These are phyloP conservation scores for Aegilops bicornis DNA, from an alignment of 176 grass and related monocot species.

Conservation along the genomic window DNA sequence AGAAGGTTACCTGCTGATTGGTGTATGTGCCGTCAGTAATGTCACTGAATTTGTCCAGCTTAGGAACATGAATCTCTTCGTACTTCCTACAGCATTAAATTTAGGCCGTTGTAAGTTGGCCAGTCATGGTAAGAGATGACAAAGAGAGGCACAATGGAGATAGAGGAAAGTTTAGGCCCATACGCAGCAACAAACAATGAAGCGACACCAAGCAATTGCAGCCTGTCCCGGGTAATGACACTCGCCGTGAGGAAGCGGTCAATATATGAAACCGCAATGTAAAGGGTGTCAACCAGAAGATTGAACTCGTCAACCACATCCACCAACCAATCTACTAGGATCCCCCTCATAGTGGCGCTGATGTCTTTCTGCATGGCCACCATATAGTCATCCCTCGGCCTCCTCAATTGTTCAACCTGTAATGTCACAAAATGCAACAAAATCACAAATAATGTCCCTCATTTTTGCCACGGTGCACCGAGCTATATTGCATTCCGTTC, in stretches of 20 bases:
- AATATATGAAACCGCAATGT: slow-evolving; percentile 45
- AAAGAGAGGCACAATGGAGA: not conserved
- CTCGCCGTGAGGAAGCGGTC: slow-evolving; percentile 46
- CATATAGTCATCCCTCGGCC: slow-evolving; percentile 37
- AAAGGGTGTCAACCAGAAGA: slow-evolving; percentile 48
- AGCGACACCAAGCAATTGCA: slow-evolving; percentile 52
- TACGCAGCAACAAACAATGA: slow-evolving; percentile 58
- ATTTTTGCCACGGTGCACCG: not conserved
- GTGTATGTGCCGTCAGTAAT: slow-evolving; percentile 52
- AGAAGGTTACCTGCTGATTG: slow-evolving; percentile 38
- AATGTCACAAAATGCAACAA: not conserved
- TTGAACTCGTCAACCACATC: slow-evolving; percentile 51
- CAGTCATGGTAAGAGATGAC: not conserved
- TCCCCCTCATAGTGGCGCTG: slow-evolving; percentile 36
- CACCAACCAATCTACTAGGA: slow-evolving; percentile 62
- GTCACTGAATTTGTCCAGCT: slow-evolving; percentile 24
- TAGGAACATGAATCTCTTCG: slow-evolving; percentile 41
- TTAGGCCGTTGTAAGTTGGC: not conserved
- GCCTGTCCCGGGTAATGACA: slow-evolving; percentile 23
- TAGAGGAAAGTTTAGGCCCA: slow-evolving; percentile 2
- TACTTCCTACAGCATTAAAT: slow-evolving; percentile 52
- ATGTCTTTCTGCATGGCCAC: slow-evolving; percentile 41
- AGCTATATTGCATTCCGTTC: not conserved
- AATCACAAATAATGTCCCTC: not conserved
- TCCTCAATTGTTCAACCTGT: slow-evolving; percentile 41